A percentile compares a stretch with the other conserved stretches of the same genome.
phyloP scores from a whole-genome alignment of 75 land plant species.

The Chamaecyparis obtusa region DNA sequence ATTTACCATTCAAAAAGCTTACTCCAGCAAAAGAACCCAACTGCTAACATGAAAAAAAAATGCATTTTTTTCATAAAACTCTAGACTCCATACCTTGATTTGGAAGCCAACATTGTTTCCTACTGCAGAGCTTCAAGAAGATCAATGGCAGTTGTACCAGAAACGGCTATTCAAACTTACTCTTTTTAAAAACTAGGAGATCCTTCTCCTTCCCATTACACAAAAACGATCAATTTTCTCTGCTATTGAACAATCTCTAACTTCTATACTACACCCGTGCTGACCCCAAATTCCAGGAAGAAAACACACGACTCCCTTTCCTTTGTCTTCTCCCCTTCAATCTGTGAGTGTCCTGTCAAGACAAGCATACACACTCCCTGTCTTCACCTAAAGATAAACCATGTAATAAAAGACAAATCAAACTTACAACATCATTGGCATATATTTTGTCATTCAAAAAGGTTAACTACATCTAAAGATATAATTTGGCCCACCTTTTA shows the following conservation, averaged over 20 bases:
- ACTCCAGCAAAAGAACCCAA: slow-evolving; percentile 12
- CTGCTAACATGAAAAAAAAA: neutral
- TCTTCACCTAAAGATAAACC: neutral
- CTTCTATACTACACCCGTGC: neutral
- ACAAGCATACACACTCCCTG: neutral
- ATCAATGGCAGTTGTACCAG: neutral
- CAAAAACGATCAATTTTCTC: neutral
- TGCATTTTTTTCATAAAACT: neutral
- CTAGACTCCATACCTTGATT: slow-evolving; percentile 8
- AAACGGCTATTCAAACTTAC: neutral
- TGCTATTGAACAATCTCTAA: neutral
- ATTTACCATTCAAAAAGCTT: neutral
- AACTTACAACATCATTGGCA: neutral
- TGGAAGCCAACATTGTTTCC: slow-evolving; percentile 20
- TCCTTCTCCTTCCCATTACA: neutral
- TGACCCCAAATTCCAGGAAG: neutral
- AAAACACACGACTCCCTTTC: neutral
- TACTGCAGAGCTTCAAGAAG: neutral
- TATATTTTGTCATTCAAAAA: neutral
- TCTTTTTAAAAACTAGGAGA: neutral
- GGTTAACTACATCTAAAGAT: neutral
- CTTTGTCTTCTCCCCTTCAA: neutral
- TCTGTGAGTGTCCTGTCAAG: neutral
- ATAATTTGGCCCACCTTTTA: neutral
- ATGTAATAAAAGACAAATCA: neutral